Percentiles rank a stretch among this genome's conserved stretches.
Evolutionary conservation across 116 monocot genomes (phyloP).

Genomic region (Phalaenopsis hybrid): DNA sequence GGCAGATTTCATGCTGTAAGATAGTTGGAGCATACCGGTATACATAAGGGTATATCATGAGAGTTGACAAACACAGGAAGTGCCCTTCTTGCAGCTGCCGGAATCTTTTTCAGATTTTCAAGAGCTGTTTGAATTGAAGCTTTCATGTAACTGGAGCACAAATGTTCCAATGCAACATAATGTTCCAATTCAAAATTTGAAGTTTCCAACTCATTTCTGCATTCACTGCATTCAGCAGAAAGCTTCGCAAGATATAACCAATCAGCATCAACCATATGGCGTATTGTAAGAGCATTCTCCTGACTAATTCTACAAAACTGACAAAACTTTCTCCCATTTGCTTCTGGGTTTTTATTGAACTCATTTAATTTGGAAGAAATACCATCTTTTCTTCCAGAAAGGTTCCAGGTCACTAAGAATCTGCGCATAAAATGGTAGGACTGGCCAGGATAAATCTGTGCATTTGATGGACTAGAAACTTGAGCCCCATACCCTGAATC

Average conservation of each 20-base stretch:
- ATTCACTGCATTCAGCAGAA: slow-evolving; percentile 17
- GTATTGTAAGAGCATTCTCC: slow-evolving; percentile 22
- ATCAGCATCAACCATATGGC: slow-evolving; percentile 89
- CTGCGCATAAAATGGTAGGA: slow-evolving; percentile 67
- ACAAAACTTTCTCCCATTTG: slow-evolving; percentile 25
- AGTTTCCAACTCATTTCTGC: slow-evolving; percentile 1
- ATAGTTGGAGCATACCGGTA: slow-evolving; percentile 50
- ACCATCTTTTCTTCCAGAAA: slow-evolving; percentile 6
- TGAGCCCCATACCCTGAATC: slow-evolving; percentile 11
- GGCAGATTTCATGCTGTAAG: background rate
- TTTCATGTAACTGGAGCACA: slow-evolving; percentile 17
- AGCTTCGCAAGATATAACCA: slow-evolving; percentile 79
- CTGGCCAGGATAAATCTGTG: slow-evolving; percentile 39
- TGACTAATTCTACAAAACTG: slow-evolving; percentile 28
- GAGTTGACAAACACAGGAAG: slow-evolving; percentile 72
- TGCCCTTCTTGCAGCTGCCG: slow-evolving; percentile 68
- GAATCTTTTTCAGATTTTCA: slow-evolving; percentile 55
- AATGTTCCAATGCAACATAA: too few relatives aligned
- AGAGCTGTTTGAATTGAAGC: slow-evolving; percentile 62
- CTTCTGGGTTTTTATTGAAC: slow-evolving; percentile 4
- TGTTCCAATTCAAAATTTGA: background rate
- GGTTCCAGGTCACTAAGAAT: slow-evolving; percentile 70
- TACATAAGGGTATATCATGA: slow-evolving; percentile 47
- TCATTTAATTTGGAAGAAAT: background rate
- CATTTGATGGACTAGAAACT: slow-evolving; percentile 9